Conservation (phyloP, 257 asterid species). For the Linaria vulgaris region DNA sequence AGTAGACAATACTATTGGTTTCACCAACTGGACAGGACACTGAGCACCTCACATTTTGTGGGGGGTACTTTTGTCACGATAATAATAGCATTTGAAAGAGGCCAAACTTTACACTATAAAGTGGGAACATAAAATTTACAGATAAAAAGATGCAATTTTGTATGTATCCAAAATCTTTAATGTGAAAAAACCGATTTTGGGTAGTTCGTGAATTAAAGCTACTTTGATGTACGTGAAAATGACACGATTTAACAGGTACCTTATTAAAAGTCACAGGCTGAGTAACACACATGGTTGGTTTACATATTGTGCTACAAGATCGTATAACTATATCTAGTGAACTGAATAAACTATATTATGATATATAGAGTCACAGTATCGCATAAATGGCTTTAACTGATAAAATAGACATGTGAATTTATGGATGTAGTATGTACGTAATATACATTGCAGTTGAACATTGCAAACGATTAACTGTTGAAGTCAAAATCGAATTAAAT, state of each 20-base stretch:
- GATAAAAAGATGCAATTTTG: not conserved
- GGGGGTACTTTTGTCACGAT: slow-evolving; percentile 41
- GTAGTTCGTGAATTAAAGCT: slow-evolving; percentile 36
- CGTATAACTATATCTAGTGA: not conserved
- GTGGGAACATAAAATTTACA: not conserved
- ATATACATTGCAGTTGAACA: too few relatives aligned
- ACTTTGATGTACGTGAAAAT: slow-evolving; percentile 36
- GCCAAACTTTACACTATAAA: not conserved
- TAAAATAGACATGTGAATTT: not conserved
- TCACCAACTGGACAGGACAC: slow-evolving; percentile 15
- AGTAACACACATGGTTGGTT: slow-evolving; percentile 6
- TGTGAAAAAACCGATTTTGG: slow-evolving; percentile 1
- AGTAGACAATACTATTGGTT: slow-evolving; percentile 20
- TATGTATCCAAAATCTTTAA: not conserved
- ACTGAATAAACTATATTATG: too few relatives aligned
- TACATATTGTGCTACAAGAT: not conserved
- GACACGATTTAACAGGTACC: slow-evolving; percentile 31
- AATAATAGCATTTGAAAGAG: slow-evolving; percentile 7
- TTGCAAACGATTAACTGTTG: too few relatives aligned
- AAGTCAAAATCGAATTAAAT: too few relatives aligned
- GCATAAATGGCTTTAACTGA: slow-evolving; percentile 7
- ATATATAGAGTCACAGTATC: too few relatives aligned
- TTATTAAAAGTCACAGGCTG: slow-evolving; percentile 11
- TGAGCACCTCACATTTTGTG: slow-evolving; percentile 34
- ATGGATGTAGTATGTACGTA: not conserved